phyloP scores from a whole-genome alignment of 129 eudicot genomes.

The Arctium lappa region DNA sequence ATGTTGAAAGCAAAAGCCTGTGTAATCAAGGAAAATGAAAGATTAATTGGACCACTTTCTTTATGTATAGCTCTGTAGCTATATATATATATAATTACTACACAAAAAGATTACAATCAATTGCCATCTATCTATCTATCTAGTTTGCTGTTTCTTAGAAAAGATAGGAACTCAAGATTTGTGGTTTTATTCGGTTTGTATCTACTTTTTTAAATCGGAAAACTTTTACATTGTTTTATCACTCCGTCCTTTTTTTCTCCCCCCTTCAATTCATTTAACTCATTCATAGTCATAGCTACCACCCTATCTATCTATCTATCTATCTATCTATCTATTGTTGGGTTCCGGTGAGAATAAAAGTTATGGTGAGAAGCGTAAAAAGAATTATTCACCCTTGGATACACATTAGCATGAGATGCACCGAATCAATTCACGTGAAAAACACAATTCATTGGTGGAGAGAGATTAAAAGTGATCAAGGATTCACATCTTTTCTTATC shows the following conservation, averaged over 20 bases:
- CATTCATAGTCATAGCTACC: background rate
- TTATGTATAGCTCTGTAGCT: constrained; percentile 23
- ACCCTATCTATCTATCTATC: background rate
- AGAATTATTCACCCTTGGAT: too few species aligned
- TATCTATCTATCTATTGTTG: too few species aligned
- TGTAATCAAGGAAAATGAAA: constrained; percentile 33
- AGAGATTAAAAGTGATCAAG: too few species aligned
- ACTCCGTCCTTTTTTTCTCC: constrained; percentile 17
- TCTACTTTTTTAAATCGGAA: constrained; percentile 22
- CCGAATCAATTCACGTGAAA: too few species aligned
- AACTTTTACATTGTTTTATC: constrained; percentile 20
- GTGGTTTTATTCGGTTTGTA: constrained; percentile 28
- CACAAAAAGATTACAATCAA: constrained; percentile 30
- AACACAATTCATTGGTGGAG: too few species aligned
- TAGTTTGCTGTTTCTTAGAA: constrained; percentile 38
- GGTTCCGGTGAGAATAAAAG: too few species aligned
- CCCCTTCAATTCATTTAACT: background rate
- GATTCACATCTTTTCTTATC: too few species aligned
- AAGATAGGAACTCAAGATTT: constrained; percentile 32
- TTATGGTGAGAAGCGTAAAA: too few species aligned
- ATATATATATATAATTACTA: constrained; percentile 3
- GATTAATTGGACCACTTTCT: constrained; percentile 35
- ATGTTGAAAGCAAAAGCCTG: constrained; percentile 44
- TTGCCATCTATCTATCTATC: constrained; percentile 33
- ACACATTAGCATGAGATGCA: too few species aligned